phyloP scores from a whole-genome alignment of 306 rosid species.

The Purshia tridentata region DNA sequence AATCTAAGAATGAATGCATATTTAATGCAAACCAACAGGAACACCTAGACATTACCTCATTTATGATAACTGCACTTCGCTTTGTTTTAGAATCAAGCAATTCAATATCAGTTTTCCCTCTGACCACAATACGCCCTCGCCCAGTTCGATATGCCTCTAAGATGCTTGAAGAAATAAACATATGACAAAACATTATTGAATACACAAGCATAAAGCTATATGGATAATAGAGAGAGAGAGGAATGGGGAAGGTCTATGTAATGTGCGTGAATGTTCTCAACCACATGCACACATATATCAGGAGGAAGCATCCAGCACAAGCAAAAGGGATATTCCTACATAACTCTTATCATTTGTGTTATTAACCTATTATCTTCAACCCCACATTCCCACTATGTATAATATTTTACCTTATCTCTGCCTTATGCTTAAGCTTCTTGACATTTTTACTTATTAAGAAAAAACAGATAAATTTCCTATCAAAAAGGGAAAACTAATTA shows the following conservation, averaged over 20 bases:
- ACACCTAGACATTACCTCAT: conserved; percentile 57
- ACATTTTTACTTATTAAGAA: neutral
- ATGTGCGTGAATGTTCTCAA: neutral
- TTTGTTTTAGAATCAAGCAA: conserved; percentile 80
- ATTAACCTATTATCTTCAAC: neutral
- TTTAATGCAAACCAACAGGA: conserved; percentile 20
- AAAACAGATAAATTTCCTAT: neutral
- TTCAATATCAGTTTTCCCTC: conserved; percentile 94
- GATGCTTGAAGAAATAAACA: conserved; percentile 57
- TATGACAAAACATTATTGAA: conserved; percentile 18
- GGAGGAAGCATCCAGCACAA: neutral
- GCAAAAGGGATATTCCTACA: neutral
- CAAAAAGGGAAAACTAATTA: no score
- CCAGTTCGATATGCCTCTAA: conserved; percentile 94
- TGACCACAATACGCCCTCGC: conserved; percentile 75
- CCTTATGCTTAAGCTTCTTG: neutral
- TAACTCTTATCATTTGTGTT: neutral
- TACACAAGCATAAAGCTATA: conserved; percentile 11
- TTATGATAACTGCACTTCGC: conserved; percentile 71
- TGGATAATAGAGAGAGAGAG: neutral
- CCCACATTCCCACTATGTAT: neutral
- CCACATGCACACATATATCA: neutral
- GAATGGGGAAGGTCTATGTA: no score
- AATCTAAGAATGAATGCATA: conserved; percentile 19
- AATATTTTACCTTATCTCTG: neutral